These are phyloP conservation scores for Parasitella parasitica DNA, from an alignment of 371 early-diverging fungal species.

Conservation along the genomic window DNA sequence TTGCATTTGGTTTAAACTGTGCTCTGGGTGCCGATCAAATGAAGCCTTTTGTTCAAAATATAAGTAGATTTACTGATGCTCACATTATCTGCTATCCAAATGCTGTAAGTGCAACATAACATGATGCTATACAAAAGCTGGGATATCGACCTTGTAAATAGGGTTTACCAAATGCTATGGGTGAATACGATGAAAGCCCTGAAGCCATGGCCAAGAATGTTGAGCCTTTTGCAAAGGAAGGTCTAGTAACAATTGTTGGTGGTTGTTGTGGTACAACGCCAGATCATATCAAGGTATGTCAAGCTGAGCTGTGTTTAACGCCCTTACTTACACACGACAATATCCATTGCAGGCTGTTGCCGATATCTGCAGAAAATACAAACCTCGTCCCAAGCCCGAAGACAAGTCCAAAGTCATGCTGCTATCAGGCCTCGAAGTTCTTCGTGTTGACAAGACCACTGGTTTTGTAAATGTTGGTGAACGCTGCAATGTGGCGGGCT, in stretches of 20 bases:
- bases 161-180: slow-evolving; percentile 86
- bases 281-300: slow-evolving; percentile 82
- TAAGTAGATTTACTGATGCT: slow-evolving; percentile 76
- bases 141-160: slow-evolving; percentile 5
- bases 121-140: not conserved
- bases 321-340: too few relatives aligned
- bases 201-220: slow-evolving; percentile 83
- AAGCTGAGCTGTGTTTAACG: too few relatives aligned
- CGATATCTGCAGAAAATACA: slow-evolving; percentile 69
- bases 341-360: slow-evolving; percentile 84
- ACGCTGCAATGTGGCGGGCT: slow-evolving; percentile 95
- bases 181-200: slow-evolving; percentile 88
- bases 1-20: slow-evolving; percentile 94
- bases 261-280: slow-evolving; percentile 97
- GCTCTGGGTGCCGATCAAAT: slow-evolving; percentile 94
- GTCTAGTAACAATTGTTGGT: slow-evolving; percentile 90
- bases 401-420: slow-evolving; percentile 68
- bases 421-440: slow-evolving; percentile 84
- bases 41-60: slow-evolving; percentile 91
- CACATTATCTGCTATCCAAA: slow-evolving; percentile 94
- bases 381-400: slow-evolving; percentile 73
- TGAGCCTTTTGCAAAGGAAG: slow-evolving; percentile 83
- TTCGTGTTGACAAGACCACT: slow-evolving; percentile 72
- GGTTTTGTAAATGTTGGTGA: slow-evolving; percentile 95
- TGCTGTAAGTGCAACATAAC: slow-evolving; percentile 58